Percentiles rank a stretch among this genome's conserved stretches.
Evolutionary conservation across 2,329 filamentous ascomycete genomes (phyloP).

Genomic region (Phyllosticta paracitricarpa): DNA sequence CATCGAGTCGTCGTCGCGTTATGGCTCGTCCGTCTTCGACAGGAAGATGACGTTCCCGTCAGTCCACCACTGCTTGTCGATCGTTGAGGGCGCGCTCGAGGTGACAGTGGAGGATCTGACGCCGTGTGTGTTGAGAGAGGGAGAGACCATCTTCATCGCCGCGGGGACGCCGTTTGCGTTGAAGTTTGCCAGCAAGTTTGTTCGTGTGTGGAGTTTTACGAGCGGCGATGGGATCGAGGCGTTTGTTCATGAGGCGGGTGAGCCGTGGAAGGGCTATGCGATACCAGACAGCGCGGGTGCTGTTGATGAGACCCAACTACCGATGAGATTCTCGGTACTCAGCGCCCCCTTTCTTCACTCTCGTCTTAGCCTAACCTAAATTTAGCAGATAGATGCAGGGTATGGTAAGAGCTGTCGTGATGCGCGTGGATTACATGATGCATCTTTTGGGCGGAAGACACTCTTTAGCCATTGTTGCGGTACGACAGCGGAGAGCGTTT

Average conservation of each 20-base stretch:
- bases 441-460: too few species aligned
- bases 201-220: constrained; percentile 4
- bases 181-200: constrained; percentile 3
- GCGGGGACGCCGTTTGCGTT: background rate
- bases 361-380: too few species aligned
- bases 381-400: too few species aligned
- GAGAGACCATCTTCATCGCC: constrained; percentile 3
- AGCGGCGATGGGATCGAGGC: constrained; percentile 5
- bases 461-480: too few species aligned
- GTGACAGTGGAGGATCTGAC: background rate
- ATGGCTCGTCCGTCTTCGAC: background rate
- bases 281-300: background rate
- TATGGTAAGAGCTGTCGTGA: too few species aligned
- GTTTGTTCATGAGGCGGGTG: background rate
- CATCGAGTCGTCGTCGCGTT: constrained; percentile 31
- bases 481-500: too few species aligned
- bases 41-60: background rate
- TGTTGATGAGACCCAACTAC: background rate
- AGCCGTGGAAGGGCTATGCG: background rate
- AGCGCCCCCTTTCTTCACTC: too few species aligned
- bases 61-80: background rate
- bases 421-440: too few species aligned
- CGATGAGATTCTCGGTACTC: too few species aligned
- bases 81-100: background rate
- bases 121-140: background rate